These are phyloP conservation scores for Colletotrichum aenigma DNA, from an alignment of 2,329 filamentous ascomycete species.

Conservation along the genomic window DNA sequence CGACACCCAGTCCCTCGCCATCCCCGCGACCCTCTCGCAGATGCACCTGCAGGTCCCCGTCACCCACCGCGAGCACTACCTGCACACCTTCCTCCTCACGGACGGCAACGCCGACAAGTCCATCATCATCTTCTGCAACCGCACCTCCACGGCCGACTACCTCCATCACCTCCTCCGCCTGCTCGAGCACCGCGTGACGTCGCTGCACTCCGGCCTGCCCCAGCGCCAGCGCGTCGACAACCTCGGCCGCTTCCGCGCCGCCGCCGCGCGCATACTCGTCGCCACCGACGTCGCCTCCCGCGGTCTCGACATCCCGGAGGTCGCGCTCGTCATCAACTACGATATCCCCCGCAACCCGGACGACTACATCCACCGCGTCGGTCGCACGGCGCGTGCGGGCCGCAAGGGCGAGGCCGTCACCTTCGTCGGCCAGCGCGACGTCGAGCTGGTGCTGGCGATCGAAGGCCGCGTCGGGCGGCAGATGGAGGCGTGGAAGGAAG, in stretches of 20 bases:
- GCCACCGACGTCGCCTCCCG: slow-evolving; percentile 94
- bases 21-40: slow-evolving; percentile 82
- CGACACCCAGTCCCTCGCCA: slow-evolving; percentile 74
- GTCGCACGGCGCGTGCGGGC: slow-evolving; percentile 92
- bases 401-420: slow-evolving; percentile 82
- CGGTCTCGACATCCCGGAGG: slow-evolving; percentile 93
- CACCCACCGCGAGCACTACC: slow-evolving; percentile 92
- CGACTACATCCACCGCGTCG: slow-evolving; percentile 96
- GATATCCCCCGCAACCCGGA: slow-evolving; percentile 95
- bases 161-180: slow-evolving; percentile 87
- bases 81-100: slow-evolving; percentile 87
- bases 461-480: slow-evolving; percentile 80
- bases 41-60: slow-evolving; percentile 87
- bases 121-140: slow-evolving; percentile 93
- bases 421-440: slow-evolving; percentile 91
- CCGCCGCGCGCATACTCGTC: slow-evolving; percentile 86
- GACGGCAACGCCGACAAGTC: slow-evolving; percentile 76
- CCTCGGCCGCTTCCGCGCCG: slow-evolving; percentile 87
- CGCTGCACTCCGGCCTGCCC: slow-evolving; percentile 84
- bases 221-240: slow-evolving; percentile 88
- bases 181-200: slow-evolving; percentile 87
- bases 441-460: slow-evolving; percentile 88
- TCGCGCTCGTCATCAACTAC: slow-evolving; percentile 90
- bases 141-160: slow-evolving; percentile 85
- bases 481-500: slow-evolving; percentile 86